Conservation (phyloP, 805 yeast genomes). For the Lipomyces spencermartinsiae region DNA sequence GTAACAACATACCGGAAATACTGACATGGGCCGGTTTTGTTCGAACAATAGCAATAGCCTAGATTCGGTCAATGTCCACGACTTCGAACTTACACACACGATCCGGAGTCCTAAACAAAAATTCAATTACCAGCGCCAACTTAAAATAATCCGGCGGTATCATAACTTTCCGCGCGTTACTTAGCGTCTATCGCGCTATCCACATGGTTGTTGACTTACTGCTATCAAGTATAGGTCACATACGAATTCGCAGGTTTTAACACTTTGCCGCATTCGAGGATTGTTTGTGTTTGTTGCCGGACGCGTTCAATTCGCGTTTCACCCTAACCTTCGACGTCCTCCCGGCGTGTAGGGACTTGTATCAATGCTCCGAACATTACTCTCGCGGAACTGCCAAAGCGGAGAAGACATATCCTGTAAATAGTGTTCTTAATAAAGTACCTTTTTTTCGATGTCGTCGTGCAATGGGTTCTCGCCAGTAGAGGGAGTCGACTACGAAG, state of each 20-base stretch:
- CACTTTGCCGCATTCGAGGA: neutral
- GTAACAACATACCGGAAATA: constrained; percentile 3
- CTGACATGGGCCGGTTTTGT: constrained; percentile 11
- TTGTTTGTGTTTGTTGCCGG: neutral
- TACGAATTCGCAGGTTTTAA: neutral
- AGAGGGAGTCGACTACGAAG: no score
- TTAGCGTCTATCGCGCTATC: neutral
- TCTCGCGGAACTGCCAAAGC: no score
- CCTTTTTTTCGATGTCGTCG: no score
- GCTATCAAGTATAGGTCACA: neutral
- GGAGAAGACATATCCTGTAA: no score
- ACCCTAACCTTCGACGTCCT: neutral
- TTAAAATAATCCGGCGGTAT: neutral
- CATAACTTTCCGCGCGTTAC: neutral
- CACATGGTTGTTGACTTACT: neutral
- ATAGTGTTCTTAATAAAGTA: no score
- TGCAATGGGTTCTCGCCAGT: no score
- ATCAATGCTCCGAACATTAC: no score
- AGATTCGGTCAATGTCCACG: neutral
- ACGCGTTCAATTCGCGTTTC: constrained; percentile 1
- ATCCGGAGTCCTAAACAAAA: neutral
- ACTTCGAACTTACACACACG: neutral
- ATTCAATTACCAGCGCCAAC: neutral
- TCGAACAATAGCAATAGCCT: constrained; percentile 13
- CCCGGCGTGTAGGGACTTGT: neutral